Percentiles rank a stretch among this genome's conserved stretches.
Evolutionary conservation across 805 yeast genomes (phyloP).

Genomic region (Saturnispora zaruensis): DNA sequence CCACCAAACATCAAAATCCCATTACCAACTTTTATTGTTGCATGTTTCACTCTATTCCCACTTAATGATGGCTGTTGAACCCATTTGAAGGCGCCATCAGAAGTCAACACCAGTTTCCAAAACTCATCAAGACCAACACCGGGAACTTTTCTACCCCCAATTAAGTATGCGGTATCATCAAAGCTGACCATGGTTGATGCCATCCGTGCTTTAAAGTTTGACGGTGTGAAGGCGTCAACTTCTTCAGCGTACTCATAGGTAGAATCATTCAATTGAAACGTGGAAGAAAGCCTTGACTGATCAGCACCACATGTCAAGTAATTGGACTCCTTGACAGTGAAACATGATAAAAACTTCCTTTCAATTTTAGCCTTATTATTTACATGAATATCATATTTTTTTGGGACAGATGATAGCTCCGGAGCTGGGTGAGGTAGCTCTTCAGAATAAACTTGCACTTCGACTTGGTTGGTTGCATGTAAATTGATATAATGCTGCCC

Average conservation of each 20-base stretch:
- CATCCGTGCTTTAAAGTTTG: conserved; percentile 7
- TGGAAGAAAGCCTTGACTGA: conserved; percentile 23
- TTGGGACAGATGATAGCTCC: neutral
- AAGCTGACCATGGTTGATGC: conserved; percentile 4
- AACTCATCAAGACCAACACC: conserved; percentile 35
- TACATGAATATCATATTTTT: neutral
- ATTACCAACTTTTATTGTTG: conserved; percentile 27
- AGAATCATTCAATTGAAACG: conserved; percentile 9
- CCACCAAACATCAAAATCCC: conserved; percentile 48
- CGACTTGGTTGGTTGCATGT: conserved; percentile 45
- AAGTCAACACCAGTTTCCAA: conserved; percentile 30
- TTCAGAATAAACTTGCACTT: conserved; percentile 12
- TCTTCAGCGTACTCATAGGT: neutral
- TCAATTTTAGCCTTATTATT: conserved; percentile 10
- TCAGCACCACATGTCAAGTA: conserved; percentile 35
- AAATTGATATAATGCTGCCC: conserved; percentile 66
- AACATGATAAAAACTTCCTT: conserved; percentile 34
- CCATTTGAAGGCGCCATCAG: conserved; percentile 32
- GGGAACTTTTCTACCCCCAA: conserved; percentile 69
- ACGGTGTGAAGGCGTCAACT: neutral
- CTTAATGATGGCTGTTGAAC: conserved; percentile 31
- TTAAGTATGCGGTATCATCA: conserved; percentile 24
- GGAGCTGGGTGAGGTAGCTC: neutral
- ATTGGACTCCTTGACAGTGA: conserved; percentile 13
- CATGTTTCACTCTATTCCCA: conserved; percentile 43